A percentile compares a stretch with the other conserved stretches of the same genome.
These are phyloP conservation scores for Neofusicoccum sp. DNA, from an alignment of 2,329 filamentous ascomycete species.

Conservation along the genomic window DNA sequence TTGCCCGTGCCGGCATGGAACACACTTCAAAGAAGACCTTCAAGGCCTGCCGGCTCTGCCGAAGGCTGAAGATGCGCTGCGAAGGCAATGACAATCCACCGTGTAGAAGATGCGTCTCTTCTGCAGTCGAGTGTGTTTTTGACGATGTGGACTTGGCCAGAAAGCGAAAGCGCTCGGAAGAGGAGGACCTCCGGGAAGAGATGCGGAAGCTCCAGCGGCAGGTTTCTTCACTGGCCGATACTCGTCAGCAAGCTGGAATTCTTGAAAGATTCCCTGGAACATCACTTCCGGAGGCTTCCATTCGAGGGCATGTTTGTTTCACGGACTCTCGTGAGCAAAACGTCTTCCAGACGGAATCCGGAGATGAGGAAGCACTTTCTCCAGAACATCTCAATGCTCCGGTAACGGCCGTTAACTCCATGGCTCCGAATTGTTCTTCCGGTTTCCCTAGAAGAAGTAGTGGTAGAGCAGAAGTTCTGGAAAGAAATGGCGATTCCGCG, in stretches of 20 bases:
- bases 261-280: too few relatives aligned
- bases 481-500: too few relatives aligned
- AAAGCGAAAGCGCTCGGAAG: not conserved
- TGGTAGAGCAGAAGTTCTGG: too few relatives aligned
- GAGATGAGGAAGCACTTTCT: not conserved
- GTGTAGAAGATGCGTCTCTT: not conserved
- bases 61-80: constrained; percentile 2
- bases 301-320: not conserved
- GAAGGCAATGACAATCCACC: not conserved
- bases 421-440: not conserved
- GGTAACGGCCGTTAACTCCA: not conserved
- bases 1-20: not conserved
- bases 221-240: not conserved
- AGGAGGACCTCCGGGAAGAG: not conserved
- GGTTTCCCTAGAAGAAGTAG: not conserved
- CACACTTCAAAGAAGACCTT: not conserved
- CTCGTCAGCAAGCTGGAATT: not conserved
- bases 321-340: not conserved
- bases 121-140: not conserved
- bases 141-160: not conserved
- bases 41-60: constrained; percentile 5
- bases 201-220: not conserved
- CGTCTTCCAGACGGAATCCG: too few relatives aligned
- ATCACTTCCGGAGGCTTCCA: not conserved
- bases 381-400: constrained; percentile 3